Evolutionary conservation across 495 filamentous ascomycete genomes (phyloP), one percentile per base, ranked within the genome.

Genomic region (Annulohypoxylon bovei): DNA sequence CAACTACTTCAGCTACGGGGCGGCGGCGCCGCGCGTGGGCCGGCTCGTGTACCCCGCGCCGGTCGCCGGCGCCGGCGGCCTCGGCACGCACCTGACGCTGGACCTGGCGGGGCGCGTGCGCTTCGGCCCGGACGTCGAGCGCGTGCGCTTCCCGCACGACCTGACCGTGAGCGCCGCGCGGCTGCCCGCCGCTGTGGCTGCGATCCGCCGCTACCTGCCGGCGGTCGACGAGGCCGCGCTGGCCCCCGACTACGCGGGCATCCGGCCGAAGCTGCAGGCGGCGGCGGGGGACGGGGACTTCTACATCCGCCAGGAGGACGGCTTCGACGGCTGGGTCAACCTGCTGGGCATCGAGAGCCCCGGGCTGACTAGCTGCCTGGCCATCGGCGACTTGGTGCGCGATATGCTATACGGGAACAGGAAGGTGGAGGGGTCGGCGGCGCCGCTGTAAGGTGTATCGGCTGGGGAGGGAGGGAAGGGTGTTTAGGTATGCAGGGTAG

Each of bases 111-210:
- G 94, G 0, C 86, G 92, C 0, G 86, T 98, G 27, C 90, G 94
- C 35, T 99, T 99, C 76, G 95, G 95, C 0, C 95, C 95, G 0
- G 95, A 99, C 73, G 92, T 98, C 11, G 94, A 98, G 77, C 98
- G 96, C 95, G 88, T 96, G n/a, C 0, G 85, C 87, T 37, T 72
- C 73, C 0, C 72, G 81, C 0, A 7, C 53, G 7, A 81, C 22
- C 62, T 89, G 2, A 62, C 66, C 4, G 82, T 87, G 18, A 86
- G 83, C 68, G 78, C 81, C 40, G 80, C 81, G n/a, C 81, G 91
- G 2, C 79, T 97, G 55, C 67, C 77, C n/a, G 81, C 87, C 56
- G 93, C 95, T 0, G 72, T 95, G 0, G 80, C 81, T 14, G 92
- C 91, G 77, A 97, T 99, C 54, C 80, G 85, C 72, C 83, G 85